These are phyloP conservation scores for Aureobasidium pullulans DNA, from an alignment of 2,329 filamentous ascomycete genomes.

Conservation along the genomic window DNA sequence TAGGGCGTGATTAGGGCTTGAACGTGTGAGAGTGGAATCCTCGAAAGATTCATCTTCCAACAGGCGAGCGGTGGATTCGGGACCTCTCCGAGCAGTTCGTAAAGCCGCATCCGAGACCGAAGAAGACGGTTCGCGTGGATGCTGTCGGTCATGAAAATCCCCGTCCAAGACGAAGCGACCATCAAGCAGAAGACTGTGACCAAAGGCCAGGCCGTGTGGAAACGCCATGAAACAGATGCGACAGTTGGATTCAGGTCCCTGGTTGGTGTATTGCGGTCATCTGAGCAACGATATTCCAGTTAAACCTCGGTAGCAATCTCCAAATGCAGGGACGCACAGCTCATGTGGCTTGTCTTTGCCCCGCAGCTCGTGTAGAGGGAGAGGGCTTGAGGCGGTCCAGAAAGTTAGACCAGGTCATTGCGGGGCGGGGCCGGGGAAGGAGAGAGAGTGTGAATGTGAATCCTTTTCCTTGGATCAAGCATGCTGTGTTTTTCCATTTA, in stretches of 20 bases:
- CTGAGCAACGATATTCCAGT: background rate
- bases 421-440: slow-evolving; percentile 10
- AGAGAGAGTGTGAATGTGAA: background rate
- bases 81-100: background rate
- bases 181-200: background rate
- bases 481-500: background rate
- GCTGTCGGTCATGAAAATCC: background rate
- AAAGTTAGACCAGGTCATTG: slow-evolving; percentile 7
- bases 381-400: slow-evolving; percentile 4
- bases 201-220: background rate
- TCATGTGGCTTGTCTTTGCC: slow-evolving; percentile 12
- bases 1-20: background rate
- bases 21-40: background rate
- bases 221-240: background rate
- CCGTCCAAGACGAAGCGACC: background rate
- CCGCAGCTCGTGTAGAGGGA: slow-evolving; percentile 12
- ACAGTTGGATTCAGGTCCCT: background rate
- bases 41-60: background rate
- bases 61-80: background rate
- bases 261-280: background rate
- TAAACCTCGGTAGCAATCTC: slow-evolving; percentile 8
- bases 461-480: background rate
- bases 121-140: background rate
- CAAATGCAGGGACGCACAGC: slow-evolving; percentile 11
- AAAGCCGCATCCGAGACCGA: background rate